A percentile compares a stretch with the other conserved stretches of the same genome.
Evolutionary conservation across 179 eudicot species (phyloP).

Genomic region (Spergularia azorica): DNA sequence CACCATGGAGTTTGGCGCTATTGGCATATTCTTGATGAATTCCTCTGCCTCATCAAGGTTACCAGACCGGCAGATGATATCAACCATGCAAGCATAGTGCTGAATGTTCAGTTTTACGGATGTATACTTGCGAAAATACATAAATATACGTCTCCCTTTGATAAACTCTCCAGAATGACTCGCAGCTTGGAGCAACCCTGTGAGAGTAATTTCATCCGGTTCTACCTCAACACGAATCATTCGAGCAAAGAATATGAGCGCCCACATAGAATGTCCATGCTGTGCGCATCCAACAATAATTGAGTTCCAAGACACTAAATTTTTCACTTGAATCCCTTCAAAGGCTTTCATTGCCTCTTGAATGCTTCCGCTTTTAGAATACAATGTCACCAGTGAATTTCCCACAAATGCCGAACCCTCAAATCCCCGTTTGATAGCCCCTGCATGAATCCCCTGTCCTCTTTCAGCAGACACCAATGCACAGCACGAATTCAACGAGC

Average conservation of each 20-base stretch:
- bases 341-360: constrained; percentile 51
- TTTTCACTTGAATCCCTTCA: constrained; percentile 44
- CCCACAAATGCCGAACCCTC: constrained; percentile 63
- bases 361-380: constrained; percentile 65
- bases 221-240: constrained; percentile 53
- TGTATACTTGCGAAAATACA: constrained; percentile 34
- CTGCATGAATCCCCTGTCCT: constrained; percentile 59
- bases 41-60: constrained; percentile 70
- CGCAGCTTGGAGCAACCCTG: constrained; percentile 72
- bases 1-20: constrained; percentile 46
- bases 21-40: constrained; percentile 60
- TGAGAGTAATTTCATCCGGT: constrained; percentile 74
- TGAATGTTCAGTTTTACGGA: constrained; percentile 49
- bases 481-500: constrained; percentile 69
- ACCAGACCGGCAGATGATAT: constrained; percentile 73
- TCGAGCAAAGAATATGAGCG: constrained; percentile 44
- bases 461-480: constrained; percentile 43
- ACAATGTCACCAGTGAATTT: constrained; percentile 64
- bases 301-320: constrained; percentile 83
- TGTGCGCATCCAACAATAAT: constrained; percentile 82
- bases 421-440: constrained; percentile 50
- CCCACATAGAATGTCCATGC: constrained; percentile 58
- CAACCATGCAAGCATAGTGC: constrained; percentile 81
- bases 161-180: constrained; percentile 58
- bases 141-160: constrained; percentile 56